Evolutionary conservation across 1,284 basidiomycete species (phyloP), one percentile per base, ranked within the genome.

Genomic region (Marasmius oreades): DNA sequence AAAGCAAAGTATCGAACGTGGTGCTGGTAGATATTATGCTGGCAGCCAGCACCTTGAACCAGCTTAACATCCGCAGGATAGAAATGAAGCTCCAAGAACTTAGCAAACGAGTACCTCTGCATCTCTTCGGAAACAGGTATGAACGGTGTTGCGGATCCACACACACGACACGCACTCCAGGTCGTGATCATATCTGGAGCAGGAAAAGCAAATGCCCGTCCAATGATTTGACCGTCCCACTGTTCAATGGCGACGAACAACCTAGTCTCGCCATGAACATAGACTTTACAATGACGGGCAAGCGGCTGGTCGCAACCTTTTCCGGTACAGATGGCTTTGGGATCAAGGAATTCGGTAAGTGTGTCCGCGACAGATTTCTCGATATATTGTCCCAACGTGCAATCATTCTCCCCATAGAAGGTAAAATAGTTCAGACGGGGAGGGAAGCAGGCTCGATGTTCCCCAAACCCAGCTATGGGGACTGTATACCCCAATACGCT

Each of bases 391-490:
- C 94, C 94, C 4, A 99, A 80, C 1, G 96, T 95, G 69, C 85
- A 86, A 69, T 99, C 96, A 61, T 93, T 92, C 57, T 92, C 86
- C 50, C 94, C 92, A 67, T 99, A 99, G 72, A 96, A 98, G 24
- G 86, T 88, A 73, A 92, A 84, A 58, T 89, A 87, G 34, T 81
- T 79, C 46, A 95, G 69, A 52, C 76, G 69, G 0, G 90, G 88
- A n/a, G 81, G 77, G 63, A 86, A 84, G 66, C 90, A 93, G 5
- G 90, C 77, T 7, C 84, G 82, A 63, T 82, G 81, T 18, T 76
- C 72, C 11, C 82, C 82, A 59, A 83, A 77, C 56, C 88, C 86
- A 34, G 82, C 78, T 23, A 84, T 85, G 22, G 89, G 92, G 36
- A 93, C 77, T 8, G 83, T 88, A 64, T 84, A 89, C 63, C 88